These are phyloP conservation scores for Ogataea nonfermentans DNA, from an alignment of 805 yeast genomes.

Conservation along the genomic window DNA sequence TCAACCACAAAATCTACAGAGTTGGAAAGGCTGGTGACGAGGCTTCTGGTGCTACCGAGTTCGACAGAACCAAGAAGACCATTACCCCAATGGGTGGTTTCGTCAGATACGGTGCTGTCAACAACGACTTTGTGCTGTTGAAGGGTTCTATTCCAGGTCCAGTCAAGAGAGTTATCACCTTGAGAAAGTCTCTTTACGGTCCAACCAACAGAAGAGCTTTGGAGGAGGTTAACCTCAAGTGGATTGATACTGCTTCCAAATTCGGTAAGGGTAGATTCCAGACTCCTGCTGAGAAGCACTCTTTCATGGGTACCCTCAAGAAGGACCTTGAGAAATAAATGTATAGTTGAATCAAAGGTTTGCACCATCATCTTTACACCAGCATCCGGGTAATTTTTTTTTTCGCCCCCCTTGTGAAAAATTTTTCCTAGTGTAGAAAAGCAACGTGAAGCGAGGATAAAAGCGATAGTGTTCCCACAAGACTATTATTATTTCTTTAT, in stretches of 20 bases:
- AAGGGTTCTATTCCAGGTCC: conserved; percentile 99
- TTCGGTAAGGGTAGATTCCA: conserved; percentile 99
- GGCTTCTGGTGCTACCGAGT: conserved; percentile 91
- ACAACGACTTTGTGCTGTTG: conserved; percentile 95
- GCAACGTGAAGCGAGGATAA: conserved; percentile 13
- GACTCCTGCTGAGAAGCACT: conserved; percentile 99
- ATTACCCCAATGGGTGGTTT: conserved; percentile 99
- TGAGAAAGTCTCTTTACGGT: conserved; percentile 97
- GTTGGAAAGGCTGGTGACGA: conserved; percentile 96
- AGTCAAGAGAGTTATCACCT: conserved; percentile 98
- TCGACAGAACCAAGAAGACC: conserved; percentile 99
- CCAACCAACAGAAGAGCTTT: conserved; percentile 97
- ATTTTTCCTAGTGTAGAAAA: conserved; percentile 9
- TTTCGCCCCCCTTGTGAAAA: conserved; percentile 10
- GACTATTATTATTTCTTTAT: conserved; percentile 11
- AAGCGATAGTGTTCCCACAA: conserved; percentile 12
- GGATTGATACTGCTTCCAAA: conserved; percentile 99
- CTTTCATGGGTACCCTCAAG: conserved; percentile 99
- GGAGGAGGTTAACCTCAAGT: conserved; percentile 95
- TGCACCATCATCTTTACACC: not conserved
- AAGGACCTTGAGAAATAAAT: conserved; percentile 65
- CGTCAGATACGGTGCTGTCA: conserved; percentile 98
- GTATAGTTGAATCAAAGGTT: conserved; percentile 2
- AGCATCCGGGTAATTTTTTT: conserved; percentile 8
- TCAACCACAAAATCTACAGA: conserved; percentile 99